Conservation (phyloP, 768 basidiomycete genomes). For the Xanthoconium purpureum region DNA sequence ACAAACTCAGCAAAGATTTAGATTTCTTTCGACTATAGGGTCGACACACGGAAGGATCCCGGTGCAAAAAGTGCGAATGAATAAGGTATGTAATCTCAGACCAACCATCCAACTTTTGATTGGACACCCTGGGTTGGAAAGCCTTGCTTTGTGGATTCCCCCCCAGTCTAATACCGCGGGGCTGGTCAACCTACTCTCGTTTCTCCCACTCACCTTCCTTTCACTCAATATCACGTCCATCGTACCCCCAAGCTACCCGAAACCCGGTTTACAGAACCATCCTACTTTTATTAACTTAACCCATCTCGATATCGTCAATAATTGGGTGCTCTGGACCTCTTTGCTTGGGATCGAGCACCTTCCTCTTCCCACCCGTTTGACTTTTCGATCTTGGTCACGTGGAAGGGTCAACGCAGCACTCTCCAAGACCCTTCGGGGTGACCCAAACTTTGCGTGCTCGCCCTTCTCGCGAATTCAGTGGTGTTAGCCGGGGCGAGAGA, state of each 20-base stretch:
- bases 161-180: neutral
- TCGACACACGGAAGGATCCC: too few species aligned
- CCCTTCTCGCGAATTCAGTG: constrained; percentile 8
- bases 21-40: too few species aligned
- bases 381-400: constrained; percentile 18
- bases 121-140: constrained; percentile 6
- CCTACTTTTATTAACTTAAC: constrained; percentile 14
- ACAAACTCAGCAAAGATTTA: too few species aligned
- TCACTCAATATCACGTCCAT: constrained; percentile 14
- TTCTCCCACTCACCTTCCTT: constrained; percentile 16
- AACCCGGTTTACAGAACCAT: neutral
- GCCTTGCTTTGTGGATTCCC: constrained; percentile 18
- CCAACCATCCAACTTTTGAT: constrained; percentile 5
- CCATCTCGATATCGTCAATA: constrained; percentile 21
- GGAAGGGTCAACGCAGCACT: constrained; percentile 7
- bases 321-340: constrained; percentile 20
- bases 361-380: constrained; percentile 8
- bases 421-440: neutral
- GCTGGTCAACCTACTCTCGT: constrained; percentile 1
- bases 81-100: too few species aligned
- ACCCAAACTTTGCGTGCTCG: constrained; percentile 6
- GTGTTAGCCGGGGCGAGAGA: neutral
- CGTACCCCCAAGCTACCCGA: neutral
- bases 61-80: too few species aligned
- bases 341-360: constrained; percentile 15